phyloP scores from a whole-genome alignment of 179 eudicot genomes.

The Beta lomatogona region DNA sequence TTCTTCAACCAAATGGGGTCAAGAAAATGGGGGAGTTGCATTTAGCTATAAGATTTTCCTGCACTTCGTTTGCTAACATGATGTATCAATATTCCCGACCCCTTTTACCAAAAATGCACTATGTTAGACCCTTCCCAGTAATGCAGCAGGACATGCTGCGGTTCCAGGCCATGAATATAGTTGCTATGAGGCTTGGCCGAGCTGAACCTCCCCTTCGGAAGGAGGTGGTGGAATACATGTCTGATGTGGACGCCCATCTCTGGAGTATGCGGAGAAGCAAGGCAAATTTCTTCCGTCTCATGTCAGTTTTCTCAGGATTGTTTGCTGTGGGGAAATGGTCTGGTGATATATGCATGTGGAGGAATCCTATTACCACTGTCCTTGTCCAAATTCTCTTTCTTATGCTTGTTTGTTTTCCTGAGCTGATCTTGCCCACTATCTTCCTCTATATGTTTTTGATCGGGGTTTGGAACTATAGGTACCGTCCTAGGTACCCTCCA shows the following conservation, averaged over 20 bases:
- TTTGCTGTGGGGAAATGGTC: constrained; percentile 84
- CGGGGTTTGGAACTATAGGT: constrained; percentile 88
- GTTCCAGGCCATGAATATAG: constrained; percentile 83
- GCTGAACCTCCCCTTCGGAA: constrained; percentile 87
- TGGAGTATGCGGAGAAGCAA: constrained; percentile 98
- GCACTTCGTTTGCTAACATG: constrained; percentile 91
- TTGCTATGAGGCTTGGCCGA: constrained; percentile 82
- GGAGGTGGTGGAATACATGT: constrained; percentile 96
- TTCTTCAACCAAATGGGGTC: constrained; percentile 83
- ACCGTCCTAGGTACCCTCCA: constrained; percentile 91
- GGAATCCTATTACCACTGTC: constrained; percentile 83
- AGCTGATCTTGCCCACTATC: constrained; percentile 73
- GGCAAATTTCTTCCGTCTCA: constrained; percentile 86
- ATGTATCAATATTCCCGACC: constrained; percentile 72
- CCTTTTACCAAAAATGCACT: constrained; percentile 91
- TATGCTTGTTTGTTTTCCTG: constrained; percentile 92
- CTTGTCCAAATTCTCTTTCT: constrained; percentile 78
- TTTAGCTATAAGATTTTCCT: constrained; percentile 75
- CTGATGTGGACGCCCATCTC: constrained; percentile 86
- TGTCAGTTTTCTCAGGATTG: constrained; percentile 78
- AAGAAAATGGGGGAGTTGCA: constrained; percentile 98
- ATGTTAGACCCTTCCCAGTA: constrained; percentile 71
- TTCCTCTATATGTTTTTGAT: constrained; percentile 94
- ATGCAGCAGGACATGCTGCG: constrained; percentile 94
- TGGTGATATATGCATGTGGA: constrained; percentile 85